phyloP scores from a whole-genome alignment of 805 yeast genomes.

The Candida cerambycidarum region DNA sequence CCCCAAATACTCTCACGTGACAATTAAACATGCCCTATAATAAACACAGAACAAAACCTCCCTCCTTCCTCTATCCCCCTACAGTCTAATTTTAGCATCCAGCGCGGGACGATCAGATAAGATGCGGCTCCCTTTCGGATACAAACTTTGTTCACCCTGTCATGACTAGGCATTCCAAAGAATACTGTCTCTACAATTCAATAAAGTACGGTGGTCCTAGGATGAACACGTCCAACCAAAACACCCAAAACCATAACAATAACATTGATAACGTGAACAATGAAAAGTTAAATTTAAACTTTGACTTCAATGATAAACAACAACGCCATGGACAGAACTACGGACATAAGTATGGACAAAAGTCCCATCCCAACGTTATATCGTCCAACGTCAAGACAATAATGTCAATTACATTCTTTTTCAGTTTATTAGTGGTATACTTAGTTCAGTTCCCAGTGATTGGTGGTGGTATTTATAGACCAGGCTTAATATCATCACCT shows the following conservation, averaged over 20 bases:
- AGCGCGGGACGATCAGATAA: too few relatives aligned
- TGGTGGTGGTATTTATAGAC: not conserved
- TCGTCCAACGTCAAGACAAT: not conserved
- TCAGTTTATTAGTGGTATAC: not conserved
- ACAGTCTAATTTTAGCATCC: too few relatives aligned
- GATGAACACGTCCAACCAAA: too few relatives aligned
- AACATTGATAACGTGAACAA: not conserved
- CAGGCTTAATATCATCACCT: too few relatives aligned
- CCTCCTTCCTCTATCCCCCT: too few relatives aligned
- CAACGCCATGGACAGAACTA: too few relatives aligned
- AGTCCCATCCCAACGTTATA: too few relatives aligned
- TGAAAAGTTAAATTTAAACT: not conserved
- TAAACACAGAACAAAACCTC: too few relatives aligned
- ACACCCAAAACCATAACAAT: not conserved
- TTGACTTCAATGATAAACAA: too few relatives aligned
- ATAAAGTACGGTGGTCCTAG: not conserved
- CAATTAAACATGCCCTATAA: too few relatives aligned
- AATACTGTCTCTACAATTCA: not conserved
- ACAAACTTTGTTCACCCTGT: not conserved
- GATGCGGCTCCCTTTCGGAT: not conserved
- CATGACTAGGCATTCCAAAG: constrained; percentile 1
- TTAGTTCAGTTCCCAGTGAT: not conserved
- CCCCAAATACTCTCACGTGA: too few relatives aligned
- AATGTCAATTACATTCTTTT: not conserved
- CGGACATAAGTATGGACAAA: too few relatives aligned